Conservation (phyloP, 306 rosid genomes). For the Comarum palustre region DNA sequence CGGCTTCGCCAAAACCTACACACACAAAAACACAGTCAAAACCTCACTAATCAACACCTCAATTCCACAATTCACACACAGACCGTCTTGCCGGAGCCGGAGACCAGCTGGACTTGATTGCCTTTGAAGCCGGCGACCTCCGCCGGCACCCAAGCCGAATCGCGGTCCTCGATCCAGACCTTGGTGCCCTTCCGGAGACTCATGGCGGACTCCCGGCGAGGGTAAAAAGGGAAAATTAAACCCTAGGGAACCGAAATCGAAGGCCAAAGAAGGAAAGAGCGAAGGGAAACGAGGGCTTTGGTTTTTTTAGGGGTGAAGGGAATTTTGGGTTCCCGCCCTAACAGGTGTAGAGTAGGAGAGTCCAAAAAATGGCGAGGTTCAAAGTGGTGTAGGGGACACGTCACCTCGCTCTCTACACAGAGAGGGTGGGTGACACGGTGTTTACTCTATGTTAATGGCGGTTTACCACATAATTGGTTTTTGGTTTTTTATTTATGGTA, state of each 20-base stretch:
- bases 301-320: conserved; percentile 30
- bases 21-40: conserved; percentile 35
- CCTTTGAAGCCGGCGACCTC: conserved; percentile 56
- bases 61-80: not conserved
- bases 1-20: conserved; percentile 51
- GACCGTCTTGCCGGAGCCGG: conserved; percentile 70
- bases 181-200: conserved; percentile 68
- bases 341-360: conserved; percentile 36
- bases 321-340: conserved; percentile 84
- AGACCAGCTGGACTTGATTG: conserved; percentile 40
- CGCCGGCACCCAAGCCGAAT: conserved; percentile 68
- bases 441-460: not conserved
- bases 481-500: too few relatives aligned
- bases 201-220: conserved; percentile 43
- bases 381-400: conserved; percentile 40
- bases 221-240: not conserved
- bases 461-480: not conserved
- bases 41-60: not conserved
- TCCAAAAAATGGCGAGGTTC: conserved; percentile 35
- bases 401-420: conserved; percentile 21
- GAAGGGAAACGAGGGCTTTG: conserved; percentile 26
- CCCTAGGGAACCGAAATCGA: conserved; percentile 22
- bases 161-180: conserved; percentile 79
- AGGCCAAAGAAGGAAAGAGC: conserved; percentile 45
- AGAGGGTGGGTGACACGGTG: not conserved